A percentile compares a stretch with the other conserved stretches of the same genome.
Evolutionary conservation across 352 stramenopile genomes (phyloP).

Genomic region (Pythium rhizo-oryzae): DNA sequence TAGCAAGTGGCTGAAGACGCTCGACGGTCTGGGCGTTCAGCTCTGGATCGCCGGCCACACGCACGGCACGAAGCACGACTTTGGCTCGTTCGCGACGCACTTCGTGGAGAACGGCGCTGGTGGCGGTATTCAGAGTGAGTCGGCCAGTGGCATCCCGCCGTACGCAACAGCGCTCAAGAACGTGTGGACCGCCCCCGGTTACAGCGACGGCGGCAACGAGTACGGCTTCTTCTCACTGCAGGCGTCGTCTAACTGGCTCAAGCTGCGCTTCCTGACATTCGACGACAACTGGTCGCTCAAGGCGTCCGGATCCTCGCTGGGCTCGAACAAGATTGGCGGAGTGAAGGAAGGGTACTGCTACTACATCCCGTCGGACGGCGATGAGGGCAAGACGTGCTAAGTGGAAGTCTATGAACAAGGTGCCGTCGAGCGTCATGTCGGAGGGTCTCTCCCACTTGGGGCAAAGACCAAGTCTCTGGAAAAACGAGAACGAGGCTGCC

Average conservation of each 20-base stretch:
- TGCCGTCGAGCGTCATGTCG: neutral
- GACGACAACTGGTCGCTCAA: constrained; percentile 40
- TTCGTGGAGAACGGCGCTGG: constrained; percentile 51
- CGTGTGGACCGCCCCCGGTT: constrained; percentile 34
- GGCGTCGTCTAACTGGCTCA: constrained; percentile 38
- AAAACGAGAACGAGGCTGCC: neutral
- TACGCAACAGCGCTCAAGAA: constrained; percentile 27
- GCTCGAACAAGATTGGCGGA: constrained; percentile 31
- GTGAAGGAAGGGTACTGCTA: constrained; percentile 39
- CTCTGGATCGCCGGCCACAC: constrained; percentile 44
- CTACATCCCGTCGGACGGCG: constrained; percentile 43
- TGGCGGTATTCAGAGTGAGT: constrained; percentile 44
- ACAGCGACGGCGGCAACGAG: constrained; percentile 32
- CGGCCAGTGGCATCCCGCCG: constrained; percentile 28
- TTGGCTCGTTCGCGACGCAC: constrained; percentile 32
- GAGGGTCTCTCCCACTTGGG: too few species aligned
- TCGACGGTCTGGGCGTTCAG: constrained; percentile 27
- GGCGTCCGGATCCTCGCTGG: constrained; percentile 29
- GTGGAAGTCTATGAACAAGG: neutral
- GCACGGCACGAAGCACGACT: constrained; percentile 48
- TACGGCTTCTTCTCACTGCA: constrained; percentile 46
- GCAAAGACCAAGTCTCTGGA: neutral
- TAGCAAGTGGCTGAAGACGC: constrained; percentile 32
- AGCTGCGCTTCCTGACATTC: constrained; percentile 44
- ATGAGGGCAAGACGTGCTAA: constrained; percentile 30